Evolutionary conservation across 169 alveolate species (phyloP), one percentile per base, ranked within the genome.

Genomic region (Cytauxzoon felis): DNA sequence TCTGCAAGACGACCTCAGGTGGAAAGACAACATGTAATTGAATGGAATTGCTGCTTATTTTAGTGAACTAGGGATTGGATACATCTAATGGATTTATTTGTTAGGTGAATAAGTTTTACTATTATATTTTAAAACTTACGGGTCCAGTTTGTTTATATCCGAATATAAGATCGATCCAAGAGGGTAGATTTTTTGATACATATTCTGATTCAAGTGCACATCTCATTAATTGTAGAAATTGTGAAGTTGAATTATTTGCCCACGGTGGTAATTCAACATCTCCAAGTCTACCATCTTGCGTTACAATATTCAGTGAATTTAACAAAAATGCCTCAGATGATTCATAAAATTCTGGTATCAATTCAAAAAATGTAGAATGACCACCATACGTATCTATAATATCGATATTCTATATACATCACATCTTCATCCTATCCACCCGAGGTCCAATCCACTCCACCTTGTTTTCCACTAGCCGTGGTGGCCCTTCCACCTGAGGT

Each of bases 151-250:
- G 91, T 63, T 93, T 93, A 68, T 60, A 95, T 9, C 99, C 99
- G 87, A 95, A 96, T 18, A 96, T 93, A 34, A 95, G 83, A 69
- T 97, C 99, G 29, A 96, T 93, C 99, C 99, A 97, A 50, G 89
- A 89, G 81, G 94, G 90, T 30, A 97, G 45, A 51, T 90, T 72
- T 21, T 88, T 66, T 49, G 97, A 91, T n/a, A 95, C 98, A 72
- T 87, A 83, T 53, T 93, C 94, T 64, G 97, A 87, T 83, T 97
- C 99, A 18, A 96, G 87, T 4, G 99, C 98, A 53, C 85, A 82
- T 61, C 98, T 75, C 89, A 90, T 68, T n/a, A 56, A 33, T 18
- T 36, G 62, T 63, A 91, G 66, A 59, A 93, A 90, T 48, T 62
- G 56, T 33, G 79, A 51, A 8, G 97, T 62, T 5, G 58, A 76